Conservation (phyloP, 768 basidiomycete genomes). For the Phylloporus sp. region DNA sequence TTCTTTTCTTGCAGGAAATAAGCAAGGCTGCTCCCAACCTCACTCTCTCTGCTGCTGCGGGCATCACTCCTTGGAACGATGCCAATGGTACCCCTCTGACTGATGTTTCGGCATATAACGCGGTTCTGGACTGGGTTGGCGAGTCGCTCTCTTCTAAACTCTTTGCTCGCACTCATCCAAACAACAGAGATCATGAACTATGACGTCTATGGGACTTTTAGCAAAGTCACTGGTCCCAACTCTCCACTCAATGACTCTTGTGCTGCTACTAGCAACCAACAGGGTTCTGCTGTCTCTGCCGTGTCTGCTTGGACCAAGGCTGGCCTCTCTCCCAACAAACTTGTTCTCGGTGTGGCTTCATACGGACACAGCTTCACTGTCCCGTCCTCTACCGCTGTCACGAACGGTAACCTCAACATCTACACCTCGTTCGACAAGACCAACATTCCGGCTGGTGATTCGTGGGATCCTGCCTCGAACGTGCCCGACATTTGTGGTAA, state of each 20-base stretch:
- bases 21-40: constrained; percentile 53
- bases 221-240: constrained; percentile 66
- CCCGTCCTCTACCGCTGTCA: constrained; percentile 20
- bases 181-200: constrained; percentile 67
- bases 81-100: constrained; percentile 50
- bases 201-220: constrained; percentile 56
- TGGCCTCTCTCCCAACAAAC: constrained; percentile 66
- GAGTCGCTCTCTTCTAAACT: constrained; percentile 19
- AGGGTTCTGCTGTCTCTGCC: constrained; percentile 74
- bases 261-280: constrained; percentile 49
- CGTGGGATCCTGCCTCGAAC: constrained; percentile 47
- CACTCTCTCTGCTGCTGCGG: constrained; percentile 69
- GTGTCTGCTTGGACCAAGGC: constrained; percentile 72
- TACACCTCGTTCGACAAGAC: constrained; percentile 51
- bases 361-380: constrained; percentile 75
- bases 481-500: constrained; percentile 59
- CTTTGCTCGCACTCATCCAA: constrained; percentile 4
- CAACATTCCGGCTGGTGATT: constrained; percentile 49
- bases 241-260: constrained; percentile 82
- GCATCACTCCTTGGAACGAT: constrained; percentile 63
- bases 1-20: constrained; percentile 70
- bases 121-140: constrained; percentile 70
- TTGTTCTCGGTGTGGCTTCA: constrained; percentile 80
- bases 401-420: constrained; percentile 31
- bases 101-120: constrained; percentile 64